Percentiles rank a stretch among this genome's conserved stretches.
phyloP scores from a whole-genome alignment of 371 early-diverging fungal species.

The Blastocladiella emersonii region DNA sequence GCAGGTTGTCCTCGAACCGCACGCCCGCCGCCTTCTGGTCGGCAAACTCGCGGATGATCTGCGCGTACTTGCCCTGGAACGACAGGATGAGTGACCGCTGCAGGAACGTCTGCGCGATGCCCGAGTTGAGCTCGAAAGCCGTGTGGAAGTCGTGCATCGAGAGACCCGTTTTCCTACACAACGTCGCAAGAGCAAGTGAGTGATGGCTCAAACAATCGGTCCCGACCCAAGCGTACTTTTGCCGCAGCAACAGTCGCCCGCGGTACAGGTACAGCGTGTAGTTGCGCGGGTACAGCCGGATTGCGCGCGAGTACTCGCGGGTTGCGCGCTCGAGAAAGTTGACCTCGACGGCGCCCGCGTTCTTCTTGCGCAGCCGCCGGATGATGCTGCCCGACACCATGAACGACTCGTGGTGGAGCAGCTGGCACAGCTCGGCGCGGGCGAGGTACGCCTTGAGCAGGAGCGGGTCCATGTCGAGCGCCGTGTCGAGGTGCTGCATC shows the following conservation, averaged over 20 bases:
- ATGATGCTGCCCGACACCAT: constrained; percentile 9
- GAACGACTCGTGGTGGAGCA: constrained; percentile 17
- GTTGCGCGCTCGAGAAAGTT: constrained; percentile 20
- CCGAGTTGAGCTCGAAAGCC: constrained; percentile 36
- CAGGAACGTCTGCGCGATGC: constrained; percentile 35
- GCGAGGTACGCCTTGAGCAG: constrained; percentile 21
- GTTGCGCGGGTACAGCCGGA: constrained; percentile 29
- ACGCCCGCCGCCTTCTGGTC: constrained; percentile 15
- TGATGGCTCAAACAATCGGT: too few species aligned
- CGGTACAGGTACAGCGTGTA: constrained; percentile 30
- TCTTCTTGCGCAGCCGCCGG: background rate
- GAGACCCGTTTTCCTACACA: constrained; percentile 22
- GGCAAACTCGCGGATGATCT: constrained; percentile 29
- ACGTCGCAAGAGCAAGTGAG: background rate
- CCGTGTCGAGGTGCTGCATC: constrained; percentile 22
- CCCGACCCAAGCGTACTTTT: constrained; percentile 17
- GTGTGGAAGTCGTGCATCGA: constrained; percentile 35
- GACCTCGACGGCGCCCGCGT: background rate
- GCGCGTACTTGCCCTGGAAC: constrained; percentile 33
- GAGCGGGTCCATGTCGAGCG: constrained; percentile 22
- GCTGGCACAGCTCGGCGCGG: constrained; percentile 27
- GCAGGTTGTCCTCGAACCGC: constrained; percentile 21
- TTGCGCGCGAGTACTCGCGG: constrained; percentile 29
- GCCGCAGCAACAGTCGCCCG: constrained; percentile 26
- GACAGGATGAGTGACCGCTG: constrained; percentile 33